Evolutionary conservation across 768 basidiomycete genomes (phyloP), one percentile per base, ranked within the genome.

Genomic region (Russula brevipes): DNA sequence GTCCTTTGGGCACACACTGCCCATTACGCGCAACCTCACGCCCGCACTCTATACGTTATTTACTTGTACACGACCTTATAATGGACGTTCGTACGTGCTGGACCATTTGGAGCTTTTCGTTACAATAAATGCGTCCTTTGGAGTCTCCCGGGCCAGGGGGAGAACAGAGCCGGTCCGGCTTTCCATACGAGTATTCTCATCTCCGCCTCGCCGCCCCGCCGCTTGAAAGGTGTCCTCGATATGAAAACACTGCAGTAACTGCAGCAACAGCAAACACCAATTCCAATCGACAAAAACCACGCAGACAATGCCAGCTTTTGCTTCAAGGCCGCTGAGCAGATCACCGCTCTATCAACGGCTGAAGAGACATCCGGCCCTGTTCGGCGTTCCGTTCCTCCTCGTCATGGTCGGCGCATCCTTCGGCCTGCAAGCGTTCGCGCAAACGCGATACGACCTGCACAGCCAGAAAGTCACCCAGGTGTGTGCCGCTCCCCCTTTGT

Each of bases 391-490:
- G 0, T 97, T 98, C 74, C 64, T 98, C 8, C 71, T 88, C 68
- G 78, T 94, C 67, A 88, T 97, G 74, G 91, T 98, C 60, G 85
- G 80, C 12, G 89, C 92, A 1, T 94, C 91, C 17, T 98, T 88
- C 71, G 93, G 86, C 6, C 76, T 99, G 54, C 82, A 86, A 17
- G 77, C 81, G 1, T 85, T 99, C 71, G 94, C 94, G 0, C 91
- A 94, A 73, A 95, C 91, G 35, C 81, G 91, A 33, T 98, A 98
- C 72, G 95, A 98, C 72, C 73, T 91, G 65, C 89, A 95, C 36
- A 86, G 89, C 71, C 83, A 88, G 75, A 89, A 86, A 72, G 82
- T 91, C 33, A 82, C 84, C 68, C 81, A 84, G 77, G 88, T 88
- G 63, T 58, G 80, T 5, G n/a, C 3, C 19, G 19, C 10, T n/a